Base-by-base conservation (phyloP, 495 filamentous ascomycete species). In the Venustampulla echinocandica region DNA sequence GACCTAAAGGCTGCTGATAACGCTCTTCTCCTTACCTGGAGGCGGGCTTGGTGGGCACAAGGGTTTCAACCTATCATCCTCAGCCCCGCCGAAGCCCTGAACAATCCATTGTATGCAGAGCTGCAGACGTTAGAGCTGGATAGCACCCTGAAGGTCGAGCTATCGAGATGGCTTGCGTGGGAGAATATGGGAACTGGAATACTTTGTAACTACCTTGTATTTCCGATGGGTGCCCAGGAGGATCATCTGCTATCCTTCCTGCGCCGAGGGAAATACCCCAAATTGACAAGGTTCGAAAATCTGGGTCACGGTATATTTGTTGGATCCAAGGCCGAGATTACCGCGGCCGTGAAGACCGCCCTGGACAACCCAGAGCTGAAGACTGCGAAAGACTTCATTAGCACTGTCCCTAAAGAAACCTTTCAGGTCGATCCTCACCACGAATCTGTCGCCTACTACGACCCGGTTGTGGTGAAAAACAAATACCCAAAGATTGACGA, bases 111-210 rank as follows among this genome's bases (percentile, higher is more conserved):
- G 9, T 95, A 90, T 58, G 73, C 84, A 56, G 67, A 73, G 41
- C 63, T 87, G 41, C 81, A 89, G 59, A 66, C 63, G 24, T 54
- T 80, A 42, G 62, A 77, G 32, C 55, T 80, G 21, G 61, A 67
- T 42, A 57, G 69, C 0, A 70, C 71, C 24, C 57, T 93, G 43
- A 80, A 86, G 60, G 70, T 67, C 14, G 88, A 95, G 43, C 54
- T 95, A 25, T 79, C 83, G 67, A 73, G 84, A 45, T 96, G 88
- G 89, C 65, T 95, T 45, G 92, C 92, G 2, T 98, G 90, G 90
- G 87, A 85, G 15, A 79, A 84, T 45, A 93, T 95, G 85, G 81
- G 84, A n/a, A 79, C 80, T 22, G 92, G 92, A 3, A 63, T 95
- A 14, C 73, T 98, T 9, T 77, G 82, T 17, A 80, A 92, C 59